Evolutionary conservation across 2,329 filamentous ascomycete genomes (phyloP).

Genomic region (Diplodia intermedia): DNA sequence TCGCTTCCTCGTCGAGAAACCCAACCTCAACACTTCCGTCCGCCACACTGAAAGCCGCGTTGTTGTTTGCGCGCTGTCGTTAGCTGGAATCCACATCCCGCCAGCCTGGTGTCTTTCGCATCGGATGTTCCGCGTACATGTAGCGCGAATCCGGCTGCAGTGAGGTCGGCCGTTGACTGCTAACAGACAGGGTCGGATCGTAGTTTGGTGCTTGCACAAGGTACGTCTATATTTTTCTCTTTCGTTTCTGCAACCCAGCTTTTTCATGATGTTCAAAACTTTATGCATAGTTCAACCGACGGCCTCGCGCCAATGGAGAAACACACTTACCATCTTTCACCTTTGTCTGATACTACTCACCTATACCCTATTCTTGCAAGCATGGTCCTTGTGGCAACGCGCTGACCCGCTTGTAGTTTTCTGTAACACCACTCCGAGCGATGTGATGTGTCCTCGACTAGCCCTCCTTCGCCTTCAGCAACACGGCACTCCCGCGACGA

Average conservation of each 20-base stretch:
- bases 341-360: constrained; percentile 23
- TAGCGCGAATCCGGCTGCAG: neutral
- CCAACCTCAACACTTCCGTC: neutral
- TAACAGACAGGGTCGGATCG: neutral
- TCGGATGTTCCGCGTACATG: neutral
- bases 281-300: constrained; percentile 33
- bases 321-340: constrained; percentile 31
- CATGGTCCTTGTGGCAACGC: neutral
- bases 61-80: no score
- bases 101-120: neutral
- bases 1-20: neutral
- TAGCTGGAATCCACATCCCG: no score
- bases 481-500: no score
- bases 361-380: neutral
- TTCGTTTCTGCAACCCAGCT: neutral
- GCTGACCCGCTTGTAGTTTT: constrained; percentile 10
- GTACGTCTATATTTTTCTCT: neutral
- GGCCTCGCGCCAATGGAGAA: constrained; percentile 24
- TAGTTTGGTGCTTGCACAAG: neutral
- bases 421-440: neutral
- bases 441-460: neutral
- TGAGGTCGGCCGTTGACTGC: neutral
- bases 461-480: neutral
- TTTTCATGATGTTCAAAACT: constrained; percentile 28
- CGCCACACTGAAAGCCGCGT: neutral